Evolutionary conservation across 495 filamentous ascomycete species (phyloP), one percentile per base, ranked within the genome.

Genomic region (Aspergillus haitiensis): DNA sequence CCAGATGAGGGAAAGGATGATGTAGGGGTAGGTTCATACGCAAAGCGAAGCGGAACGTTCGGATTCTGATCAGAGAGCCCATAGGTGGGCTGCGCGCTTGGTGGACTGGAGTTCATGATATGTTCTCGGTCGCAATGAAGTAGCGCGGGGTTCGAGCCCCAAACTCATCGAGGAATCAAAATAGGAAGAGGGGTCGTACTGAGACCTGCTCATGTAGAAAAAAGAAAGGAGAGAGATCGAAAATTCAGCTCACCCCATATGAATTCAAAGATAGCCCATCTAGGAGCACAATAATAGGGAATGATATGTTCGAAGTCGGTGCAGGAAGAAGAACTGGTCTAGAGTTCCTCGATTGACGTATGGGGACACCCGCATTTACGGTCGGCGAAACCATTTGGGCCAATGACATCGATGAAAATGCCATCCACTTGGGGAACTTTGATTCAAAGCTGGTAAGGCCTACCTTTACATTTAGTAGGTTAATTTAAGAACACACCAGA

Each of bases 81-180:
- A 31, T 48, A 49, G 44, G 21, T 39, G 55, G 64, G 49, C 48
- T 50, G 53, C 40, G 48, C 48, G 55, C 53, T 57, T 35, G 59
- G 50, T 46, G 61, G 40, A 53, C 55, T 66, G 45, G 62, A 36
- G 48, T 63, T 64, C 65, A 70, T 70, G 49, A 52, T 67, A 49
- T 56, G 51, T 53, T 47, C 57, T 64, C 59, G 53, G 56, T 62
- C 55, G 56, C 55, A 59, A 63, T 62, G 59, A 27, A 27, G 21
- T 27, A 27, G 21, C 21, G 65, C 63, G 65, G 63, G 65, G 57
- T 53, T 53, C 37, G 68, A 59, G 34, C 50, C 59, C 58, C 40
- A 51, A 27, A 59, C 54, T 56, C 60, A 62, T 63, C 44, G 64
- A 64, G 49, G 42, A 45, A 32, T 56, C 44, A 32, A 47, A 13